Base-by-base conservation (phyloP, 257 asterid genomes). In the Solanum pinnatisectum region DNA sequence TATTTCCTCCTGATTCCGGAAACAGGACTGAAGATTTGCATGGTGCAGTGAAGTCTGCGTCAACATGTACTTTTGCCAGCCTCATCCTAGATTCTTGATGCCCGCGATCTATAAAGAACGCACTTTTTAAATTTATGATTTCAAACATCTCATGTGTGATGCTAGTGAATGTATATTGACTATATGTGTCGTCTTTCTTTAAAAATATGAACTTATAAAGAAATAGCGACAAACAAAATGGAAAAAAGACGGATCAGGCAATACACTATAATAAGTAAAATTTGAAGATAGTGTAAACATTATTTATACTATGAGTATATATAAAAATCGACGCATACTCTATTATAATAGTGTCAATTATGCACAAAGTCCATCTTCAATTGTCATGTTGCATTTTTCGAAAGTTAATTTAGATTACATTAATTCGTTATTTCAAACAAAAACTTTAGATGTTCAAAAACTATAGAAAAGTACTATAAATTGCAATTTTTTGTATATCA, bases 1-100 rank as follows among this genome's bases (percentile, higher is more conserved):
- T 46, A 87, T 91, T 91, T 9, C 93, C 92, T 25, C 91, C 93
- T 13, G 83, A 76, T 40, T 88, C 84, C 3, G 93, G 93, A 85
- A 81, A 91, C 6, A 91, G 91, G 7, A 91, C 87, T 5, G 90
- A 68, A 4, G 92, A 60, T 8, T 33, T 36, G 70, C 90, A 88
- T 1, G 91, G 92, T 8, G 92, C 87, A 4, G 60, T 79, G n/a
- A 88, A 25, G 46, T 86, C 89, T 20, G 68, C 84, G 25, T 88
- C 86, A 60, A 46, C 44, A 32, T 88, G 87, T 10, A 90, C 68
- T 87, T 88, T 86, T n/a, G 90, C 90, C 16, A 84, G 82, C 33
- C 89, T 49, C 52, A 65, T 23, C n/a, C 76, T 56, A 39, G 14
- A 36, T 59, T 44, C 74, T 35, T 42, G 39, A 5, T 37, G 2